Evolutionary conservation across 805 yeast genomes (phyloP), one percentile per base, ranked within the genome.

Genomic region (Candida qinlingensis): DNA sequence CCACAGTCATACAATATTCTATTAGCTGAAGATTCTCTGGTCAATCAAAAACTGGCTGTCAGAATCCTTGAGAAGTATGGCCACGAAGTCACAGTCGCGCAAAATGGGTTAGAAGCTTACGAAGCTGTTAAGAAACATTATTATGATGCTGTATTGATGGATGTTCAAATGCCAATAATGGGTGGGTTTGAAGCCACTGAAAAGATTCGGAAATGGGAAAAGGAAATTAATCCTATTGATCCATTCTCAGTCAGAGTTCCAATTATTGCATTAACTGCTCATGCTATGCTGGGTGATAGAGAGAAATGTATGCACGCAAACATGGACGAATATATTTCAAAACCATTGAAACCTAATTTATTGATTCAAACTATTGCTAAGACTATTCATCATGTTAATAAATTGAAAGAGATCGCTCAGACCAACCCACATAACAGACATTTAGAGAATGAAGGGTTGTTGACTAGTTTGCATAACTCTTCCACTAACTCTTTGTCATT

Each of bases 101-200:
- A 86, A 62, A 88, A 88, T 66, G 96, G 96, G 11, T 72, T 80
- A 48, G 88, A 87, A 56, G 96, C 96, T 1, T 76, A 79, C 56
- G 87, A 87, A 51, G 91, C 89, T 1, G 81, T 87, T 39, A 74
- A 82, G 62, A 73, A 76, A 54, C 78, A 76, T 53, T 73, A 76
- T 40, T 88, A 83, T 63, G 96, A 88, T 62, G 91, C 85, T 40
- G 85, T 88, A n/a, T 75, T 88, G 56, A 88, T 88, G 96, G 96
- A 88, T 69, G 96, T 88, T 42, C 96, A 88, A 65, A 88, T 88
- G 96, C 96, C 96, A 7, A 87, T 87, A 8, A 89, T 88, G 92
- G 96, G 96, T 31, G 96, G 96, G 0, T 88, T 88, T 64, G 96
- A 88, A 62, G 95, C 96, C 3, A 87, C 96, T 2, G 87, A 84